Evolutionary conservation across 495 filamentous ascomycete species (phyloP).

Genomic region (Podospora anserina): DNA sequence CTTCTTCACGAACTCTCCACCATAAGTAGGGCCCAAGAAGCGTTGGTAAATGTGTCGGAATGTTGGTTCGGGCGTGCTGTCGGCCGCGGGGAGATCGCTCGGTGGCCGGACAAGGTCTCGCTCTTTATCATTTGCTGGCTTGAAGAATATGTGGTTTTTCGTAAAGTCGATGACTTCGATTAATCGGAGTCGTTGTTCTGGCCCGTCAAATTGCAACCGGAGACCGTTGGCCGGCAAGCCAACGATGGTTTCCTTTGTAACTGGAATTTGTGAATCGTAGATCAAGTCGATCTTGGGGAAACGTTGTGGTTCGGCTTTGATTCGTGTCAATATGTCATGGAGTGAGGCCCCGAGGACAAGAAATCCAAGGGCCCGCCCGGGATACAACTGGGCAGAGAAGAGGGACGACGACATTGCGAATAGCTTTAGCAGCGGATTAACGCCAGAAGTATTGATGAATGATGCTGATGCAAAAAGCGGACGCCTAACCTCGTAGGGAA

Average conservation of each 20-base stretch:
- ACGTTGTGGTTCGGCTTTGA: slow-evolving; percentile 76
- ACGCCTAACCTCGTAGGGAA: neutral
- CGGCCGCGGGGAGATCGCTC: slow-evolving; percentile 37
- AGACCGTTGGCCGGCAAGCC: slow-evolving; percentile 79
- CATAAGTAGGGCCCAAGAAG: slow-evolving; percentile 85
- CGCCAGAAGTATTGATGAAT: neutral
- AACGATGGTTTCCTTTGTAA: slow-evolving; percentile 68
- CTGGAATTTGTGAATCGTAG: slow-evolving; percentile 67
- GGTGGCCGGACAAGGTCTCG: slow-evolving; percentile 72
- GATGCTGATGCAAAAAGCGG: neutral
- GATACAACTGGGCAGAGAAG: slow-evolving; percentile 67
- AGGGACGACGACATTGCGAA: slow-evolving; percentile 51
- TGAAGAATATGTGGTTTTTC: slow-evolving; percentile 78
- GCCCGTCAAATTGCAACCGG: slow-evolving; percentile 87
- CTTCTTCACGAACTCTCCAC: slow-evolving; percentile 76
- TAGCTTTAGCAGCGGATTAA: neutral
- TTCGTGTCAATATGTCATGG: slow-evolving; percentile 77
- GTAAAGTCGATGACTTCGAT: slow-evolving; percentile 90
- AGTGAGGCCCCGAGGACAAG: slow-evolving; percentile 85
- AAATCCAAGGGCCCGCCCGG: slow-evolving; percentile 73
- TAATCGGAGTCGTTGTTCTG: slow-evolving; percentile 83
- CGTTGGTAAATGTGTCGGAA: slow-evolving; percentile 91
- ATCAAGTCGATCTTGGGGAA: slow-evolving; percentile 81
- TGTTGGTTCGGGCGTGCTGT: slow-evolving; percentile 60
- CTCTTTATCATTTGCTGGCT: slow-evolving; percentile 67